These are phyloP conservation scores for Brassica juncea DNA, from an alignment of 345 rosid species.

Conservation along the genomic window DNA sequence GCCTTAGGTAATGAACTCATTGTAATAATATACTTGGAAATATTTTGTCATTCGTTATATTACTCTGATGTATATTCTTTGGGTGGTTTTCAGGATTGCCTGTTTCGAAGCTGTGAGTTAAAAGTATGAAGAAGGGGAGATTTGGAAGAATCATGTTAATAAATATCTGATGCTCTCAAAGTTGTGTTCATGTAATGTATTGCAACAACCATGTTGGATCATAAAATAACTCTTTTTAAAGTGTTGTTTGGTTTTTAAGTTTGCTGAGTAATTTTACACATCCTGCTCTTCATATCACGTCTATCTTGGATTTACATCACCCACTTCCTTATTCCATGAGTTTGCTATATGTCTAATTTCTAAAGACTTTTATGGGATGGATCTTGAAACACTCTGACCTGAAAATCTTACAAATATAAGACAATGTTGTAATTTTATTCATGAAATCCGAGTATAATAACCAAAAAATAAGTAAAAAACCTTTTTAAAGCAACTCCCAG, in stretches of 20 bases:
- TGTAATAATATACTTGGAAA: background rate
- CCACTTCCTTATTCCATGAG: background rate
- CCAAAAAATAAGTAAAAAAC: too few relatives aligned
- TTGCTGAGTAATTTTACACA: background rate
- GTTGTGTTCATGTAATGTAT: slow-evolving; percentile 27
- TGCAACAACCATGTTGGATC: slow-evolving; percentile 25
- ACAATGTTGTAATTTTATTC: too few relatives aligned
- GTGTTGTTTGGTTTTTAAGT: slow-evolving; percentile 9
- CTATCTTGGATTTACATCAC: background rate
- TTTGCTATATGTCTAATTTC: background rate
- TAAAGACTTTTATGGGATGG: background rate
- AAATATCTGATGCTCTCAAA: slow-evolving; percentile 17
- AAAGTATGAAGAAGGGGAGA: slow-evolving; percentile 9
- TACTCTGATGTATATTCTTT: slow-evolving; percentile 7
- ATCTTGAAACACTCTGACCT: background rate
- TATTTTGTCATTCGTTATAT: background rate
- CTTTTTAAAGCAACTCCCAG: too few relatives aligned
- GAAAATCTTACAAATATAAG: too few relatives aligned
- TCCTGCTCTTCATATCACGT: background rate
- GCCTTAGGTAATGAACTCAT: slow-evolving; percentile 54
- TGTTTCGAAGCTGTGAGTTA: slow-evolving; percentile 70
- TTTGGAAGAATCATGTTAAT: slow-evolving; percentile 1
- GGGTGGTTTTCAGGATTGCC: slow-evolving; percentile 62
- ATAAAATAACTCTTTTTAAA: slow-evolving; percentile 14
- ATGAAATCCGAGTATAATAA: too few relatives aligned